Base-by-base conservation (phyloP, 345 rosid genomes). In the Rhizophora apiculata region DNA sequence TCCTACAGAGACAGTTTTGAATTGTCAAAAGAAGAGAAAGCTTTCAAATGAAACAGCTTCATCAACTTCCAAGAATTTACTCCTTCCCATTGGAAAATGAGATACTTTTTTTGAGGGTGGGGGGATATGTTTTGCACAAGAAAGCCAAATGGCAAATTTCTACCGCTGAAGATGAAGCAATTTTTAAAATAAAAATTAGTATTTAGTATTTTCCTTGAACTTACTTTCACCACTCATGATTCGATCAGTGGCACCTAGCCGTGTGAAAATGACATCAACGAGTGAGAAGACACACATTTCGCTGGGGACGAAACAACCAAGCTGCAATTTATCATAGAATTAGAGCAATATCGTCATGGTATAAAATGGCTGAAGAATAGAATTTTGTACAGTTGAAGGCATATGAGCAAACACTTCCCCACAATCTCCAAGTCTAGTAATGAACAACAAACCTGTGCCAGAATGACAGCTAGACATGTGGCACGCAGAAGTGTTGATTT, bases 191-290 rank as follows among this genome's bases (percentile, higher is more conserved):
- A 46, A 53, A 43, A 53, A 43, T 51, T 62, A 30, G 46, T 8
- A 51, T 56, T 6, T 64, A 30, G 13, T 49, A 21, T 31, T 15
- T 27, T 11, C 8, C 34, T 56, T 26, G 6, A 64, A 79, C 98
- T 84, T 81, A 88, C 98, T 91, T 81, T 89, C 97, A 34, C 98
- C 98, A 5, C 94, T 80, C 97, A 94, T 91, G 78, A 94, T 94
- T 75, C 96, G 82, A 74, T 94, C 96, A 65, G 88, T 83, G 63
- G 98, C 91, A 67, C 96, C 98, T 72, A 93, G 95, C 74, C 97
- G 81, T 11, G 98, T 91, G 82, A 94, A 94, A 78, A 94, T 91
- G 68, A 78, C 80, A 74, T 94, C 97, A 24, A 84, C 96, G 7
- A 88, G 86, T 29, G 96, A 88, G 74, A 94, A 79, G 66, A 77